Evolutionary conservation across 495 filamentous ascomycete species (phyloP).

Genomic region (Penicillium turbatum): DNA sequence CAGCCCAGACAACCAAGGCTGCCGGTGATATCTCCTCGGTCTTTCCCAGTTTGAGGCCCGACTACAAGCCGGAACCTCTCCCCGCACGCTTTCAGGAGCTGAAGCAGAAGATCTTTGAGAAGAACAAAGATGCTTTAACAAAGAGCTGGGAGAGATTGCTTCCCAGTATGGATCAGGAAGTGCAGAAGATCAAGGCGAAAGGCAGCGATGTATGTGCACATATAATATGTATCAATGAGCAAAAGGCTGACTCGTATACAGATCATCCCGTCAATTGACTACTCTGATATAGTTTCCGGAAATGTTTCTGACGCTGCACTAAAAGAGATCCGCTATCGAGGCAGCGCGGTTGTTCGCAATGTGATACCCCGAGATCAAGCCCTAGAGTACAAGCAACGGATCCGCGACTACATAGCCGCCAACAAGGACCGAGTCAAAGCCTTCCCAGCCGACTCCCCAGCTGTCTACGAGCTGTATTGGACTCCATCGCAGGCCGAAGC

Average conservation of each 20-base stretch:
- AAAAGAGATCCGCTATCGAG: conserved; percentile 57
- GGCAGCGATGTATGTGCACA: conserved; percentile 46
- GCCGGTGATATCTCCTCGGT: conserved; percentile 77
- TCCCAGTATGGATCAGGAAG: conserved; percentile 47
- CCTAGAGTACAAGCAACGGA: conserved; percentile 42
- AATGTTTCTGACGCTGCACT: conserved; percentile 41
- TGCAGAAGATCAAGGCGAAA: conserved; percentile 41
- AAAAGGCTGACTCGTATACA: conserved; percentile 14
- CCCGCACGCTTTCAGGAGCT: conserved; percentile 70
- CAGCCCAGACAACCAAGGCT: conserved; percentile 40
- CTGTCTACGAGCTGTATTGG: conserved; percentile 91
- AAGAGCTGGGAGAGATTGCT: conserved; percentile 71
- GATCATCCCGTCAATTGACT: conserved; percentile 60
- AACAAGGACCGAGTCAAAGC: conserved; percentile 49
- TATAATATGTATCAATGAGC: background rate
- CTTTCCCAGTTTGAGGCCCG: conserved; percentile 72
- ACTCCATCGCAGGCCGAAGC: conserved; percentile 70
- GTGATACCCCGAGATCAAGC: conserved; percentile 59
- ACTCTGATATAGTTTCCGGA: conserved; percentile 46
- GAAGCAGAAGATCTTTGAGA: conserved; percentile 60
- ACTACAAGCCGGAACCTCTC: conserved; percentile 57
- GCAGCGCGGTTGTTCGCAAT: conserved; percentile 58
- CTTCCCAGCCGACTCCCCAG: conserved; percentile 58
- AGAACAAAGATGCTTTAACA: conserved; percentile 57
- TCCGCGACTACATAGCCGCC: conserved; percentile 55